Conservation (phyloP, 2,329 filamentous ascomycete genomes). For the Tothia fuscella region DNA sequence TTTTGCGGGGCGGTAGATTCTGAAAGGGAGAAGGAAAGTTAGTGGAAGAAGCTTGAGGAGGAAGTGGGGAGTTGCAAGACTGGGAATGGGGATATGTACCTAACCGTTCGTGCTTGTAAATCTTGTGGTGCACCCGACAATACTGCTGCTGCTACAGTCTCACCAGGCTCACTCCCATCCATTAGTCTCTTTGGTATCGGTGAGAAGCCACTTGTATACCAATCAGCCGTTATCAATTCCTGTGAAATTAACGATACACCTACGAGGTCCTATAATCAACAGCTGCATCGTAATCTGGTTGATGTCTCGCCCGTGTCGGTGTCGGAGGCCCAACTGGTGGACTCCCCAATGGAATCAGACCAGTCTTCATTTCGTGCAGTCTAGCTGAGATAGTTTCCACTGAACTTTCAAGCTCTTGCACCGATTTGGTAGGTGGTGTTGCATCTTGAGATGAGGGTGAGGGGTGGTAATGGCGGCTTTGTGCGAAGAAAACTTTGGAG, state of each 20-base stretch:
- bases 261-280: conserved; percentile 89
- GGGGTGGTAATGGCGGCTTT: too few relatives aligned
- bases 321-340: too few relatives aligned
- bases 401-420: too few relatives aligned
- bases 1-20: conserved; percentile 86
- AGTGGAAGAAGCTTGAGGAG: not conserved
- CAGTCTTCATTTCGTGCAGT: too few relatives aligned
- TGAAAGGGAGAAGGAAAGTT: conserved; percentile 29
- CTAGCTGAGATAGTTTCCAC: too few relatives aligned
- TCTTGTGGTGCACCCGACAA: conserved; percentile 89
- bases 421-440: too few relatives aligned
- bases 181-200: conserved; percentile 82
- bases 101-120: conserved; percentile 83
- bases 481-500: too few relatives aligned
- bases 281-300: conserved; percentile 69
- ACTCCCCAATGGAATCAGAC: too few relatives aligned
- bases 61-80: not conserved
- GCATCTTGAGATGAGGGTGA: too few relatives aligned
- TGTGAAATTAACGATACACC: conserved; percentile 20
- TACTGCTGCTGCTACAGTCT: conserved; percentile 66
- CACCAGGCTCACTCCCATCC: conserved; percentile 74
- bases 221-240: not conserved
- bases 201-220: conserved; percentile 60
- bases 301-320: conserved; percentile 48
- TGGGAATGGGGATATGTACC: conserved; percentile 43